phyloP scores from a whole-genome alignment of 2,329 filamentous ascomycete genomes.

The Cryphonectria japonica region DNA sequence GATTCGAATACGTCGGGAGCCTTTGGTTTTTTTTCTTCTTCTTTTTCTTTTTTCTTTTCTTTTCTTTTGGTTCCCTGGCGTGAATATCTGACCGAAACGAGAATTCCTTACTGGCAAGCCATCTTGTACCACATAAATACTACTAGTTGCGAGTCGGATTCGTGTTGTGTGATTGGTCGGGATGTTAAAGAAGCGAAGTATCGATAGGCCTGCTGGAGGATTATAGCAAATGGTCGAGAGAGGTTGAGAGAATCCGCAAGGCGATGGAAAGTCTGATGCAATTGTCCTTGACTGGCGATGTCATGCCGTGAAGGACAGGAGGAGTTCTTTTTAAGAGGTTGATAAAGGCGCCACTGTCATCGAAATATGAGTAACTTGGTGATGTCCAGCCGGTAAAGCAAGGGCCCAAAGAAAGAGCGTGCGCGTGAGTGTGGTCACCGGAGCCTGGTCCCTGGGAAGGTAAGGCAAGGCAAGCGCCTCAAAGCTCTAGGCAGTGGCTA shows the following conservation, averaged over 20 bases:
- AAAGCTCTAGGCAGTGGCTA: constrained; percentile 27
- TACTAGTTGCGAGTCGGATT: constrained; percentile 22
- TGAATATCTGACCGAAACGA: constrained; percentile 20
- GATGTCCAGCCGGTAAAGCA: constrained; percentile 18
- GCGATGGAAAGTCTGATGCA: constrained; percentile 27
- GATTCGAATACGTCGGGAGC: constrained; percentile 27
- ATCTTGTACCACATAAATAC: constrained; percentile 25
- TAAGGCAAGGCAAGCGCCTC: constrained; percentile 17
- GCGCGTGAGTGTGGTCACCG: constrained; percentile 23
- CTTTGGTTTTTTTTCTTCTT: background rate
- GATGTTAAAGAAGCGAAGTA: constrained; percentile 5
- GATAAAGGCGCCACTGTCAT: constrained; percentile 23
- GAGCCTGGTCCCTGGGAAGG: constrained; percentile 20
- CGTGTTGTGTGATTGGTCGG: constrained; percentile 11
- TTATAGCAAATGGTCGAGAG: constrained; percentile 1
- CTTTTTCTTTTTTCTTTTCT: background rate
- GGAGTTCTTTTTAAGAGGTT: constrained; percentile 18
- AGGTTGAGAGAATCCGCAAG: constrained; percentile 25
- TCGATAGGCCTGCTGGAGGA: constrained; percentile 9
- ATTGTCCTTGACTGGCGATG: constrained; percentile 23
- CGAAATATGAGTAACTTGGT: constrained; percentile 28
- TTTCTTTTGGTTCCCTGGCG: constrained; percentile 17
- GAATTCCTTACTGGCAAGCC: constrained; percentile 24
- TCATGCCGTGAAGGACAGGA: constrained; percentile 25
- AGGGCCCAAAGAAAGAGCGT: constrained; percentile 7